Evolutionary conservation across 2,329 filamentous ascomycete genomes (phyloP), one percentile per base, ranked within the genome.

Genomic region (Fusarium phyllophilum): DNA sequence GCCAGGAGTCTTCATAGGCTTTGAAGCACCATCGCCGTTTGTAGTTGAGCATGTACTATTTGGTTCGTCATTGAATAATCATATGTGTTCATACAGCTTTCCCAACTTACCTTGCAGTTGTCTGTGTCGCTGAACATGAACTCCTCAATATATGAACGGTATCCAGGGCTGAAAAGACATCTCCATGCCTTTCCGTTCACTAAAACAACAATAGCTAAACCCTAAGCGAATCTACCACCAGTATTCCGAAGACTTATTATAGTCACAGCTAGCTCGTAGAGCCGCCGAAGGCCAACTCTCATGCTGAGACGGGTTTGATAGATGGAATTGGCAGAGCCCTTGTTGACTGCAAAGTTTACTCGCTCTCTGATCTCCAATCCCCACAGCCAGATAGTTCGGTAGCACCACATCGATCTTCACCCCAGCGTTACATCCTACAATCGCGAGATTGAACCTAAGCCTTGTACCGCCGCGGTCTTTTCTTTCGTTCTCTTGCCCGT

Each of bases 201-300:
- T 6, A 11, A 5, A 45, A 26, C 10, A 15, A 42, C 5, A 45
- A 9, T 3, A 26, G 11, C 4, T 13, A 2, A 41, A 41, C 39
- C 10, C 22, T n/a, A n/a, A 20, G 9, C 3, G 5, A 6, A 18
- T 24, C 11, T 26, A 3, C 18, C 3, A 26, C 4, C 14, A 26
- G 18, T 13, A 20, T 45, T 24, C 15, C 0, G n/a, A 44, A 8
- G 7, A 18, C 2, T 6, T 0, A 2, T 20, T 4, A 13, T 9
- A 45, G 12, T 7, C 24, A 45, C 24, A 20, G 1, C 12, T 6
- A 14, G 17, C 17, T 10, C 18, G 12, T 26, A 11, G 8, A 20
- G 11, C 13, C 3, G 11, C 9, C 8, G 26, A 26, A 45, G 3
- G 17, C 42, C 8, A 45, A 20, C 42, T 24, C 24, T 6, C 4